phyloP scores from a whole-genome alignment of 2,329 filamentous ascomycete species.

The Sporothrix schenckii region DNA sequence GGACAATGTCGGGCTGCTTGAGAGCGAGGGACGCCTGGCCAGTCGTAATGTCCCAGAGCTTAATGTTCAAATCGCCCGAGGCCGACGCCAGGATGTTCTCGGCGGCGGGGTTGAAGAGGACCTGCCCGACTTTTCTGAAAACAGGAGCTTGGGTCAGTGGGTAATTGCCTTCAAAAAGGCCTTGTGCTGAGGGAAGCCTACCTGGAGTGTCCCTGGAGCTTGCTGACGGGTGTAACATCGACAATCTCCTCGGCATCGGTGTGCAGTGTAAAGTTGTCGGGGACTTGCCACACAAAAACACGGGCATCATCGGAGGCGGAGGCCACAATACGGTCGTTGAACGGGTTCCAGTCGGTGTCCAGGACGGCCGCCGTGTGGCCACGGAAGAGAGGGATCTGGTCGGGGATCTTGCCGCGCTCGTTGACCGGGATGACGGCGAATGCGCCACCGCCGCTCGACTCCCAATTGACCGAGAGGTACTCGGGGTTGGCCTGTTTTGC shows the following conservation, averaged over 20 bases:
- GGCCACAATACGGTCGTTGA: conserved; percentile 89
- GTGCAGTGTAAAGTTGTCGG: conserved; percentile 80
- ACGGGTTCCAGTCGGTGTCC: conserved; percentile 98
- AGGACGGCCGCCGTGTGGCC: conserved; percentile 94
- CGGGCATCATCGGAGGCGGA: conserved; percentile 97
- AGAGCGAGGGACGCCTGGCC: conserved; percentile 74
- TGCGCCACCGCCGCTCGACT: conserved; percentile 90
- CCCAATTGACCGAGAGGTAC: conserved; percentile 98
- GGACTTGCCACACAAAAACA: conserved; percentile 95
- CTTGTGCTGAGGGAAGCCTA: conserved; percentile 45
- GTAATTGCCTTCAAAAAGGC: too few relatives aligned
- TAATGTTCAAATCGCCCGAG: conserved; percentile 92
- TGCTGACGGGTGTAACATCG: conserved; percentile 79
- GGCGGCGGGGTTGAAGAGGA: conserved; percentile 95
- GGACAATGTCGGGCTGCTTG: conserved; percentile 88
- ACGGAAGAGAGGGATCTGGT: conserved; percentile 91
- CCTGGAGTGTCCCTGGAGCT: conserved; percentile 85
- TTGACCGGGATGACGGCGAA: conserved; percentile 93
- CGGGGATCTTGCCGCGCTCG: conserved; percentile 87
- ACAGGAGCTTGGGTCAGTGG: not conserved
- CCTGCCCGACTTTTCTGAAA: conserved; percentile 90
- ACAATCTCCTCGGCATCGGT: conserved; percentile 81
- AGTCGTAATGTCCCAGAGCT: conserved; percentile 90
- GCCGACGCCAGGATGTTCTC: conserved; percentile 94
- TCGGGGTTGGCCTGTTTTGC: conserved; percentile 79